A percentile compares a stretch with the other conserved stretches of the same genome.
Evolutionary conservation across 2,329 filamentous ascomycete genomes (phyloP).

Genomic region (Aspergillus uvarum): DNA sequence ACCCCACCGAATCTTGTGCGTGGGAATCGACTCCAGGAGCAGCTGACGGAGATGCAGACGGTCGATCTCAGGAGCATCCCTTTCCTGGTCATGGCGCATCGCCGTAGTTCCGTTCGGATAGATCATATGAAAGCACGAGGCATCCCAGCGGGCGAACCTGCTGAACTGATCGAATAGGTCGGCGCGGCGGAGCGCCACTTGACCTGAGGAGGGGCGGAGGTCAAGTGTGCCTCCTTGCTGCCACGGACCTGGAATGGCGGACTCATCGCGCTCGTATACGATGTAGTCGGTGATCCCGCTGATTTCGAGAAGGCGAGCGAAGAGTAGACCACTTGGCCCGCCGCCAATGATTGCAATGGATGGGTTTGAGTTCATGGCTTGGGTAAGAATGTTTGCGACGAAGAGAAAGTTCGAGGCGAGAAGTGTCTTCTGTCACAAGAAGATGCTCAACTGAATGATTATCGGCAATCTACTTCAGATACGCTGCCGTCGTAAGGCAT

Average conservation of each 20-base stretch:
- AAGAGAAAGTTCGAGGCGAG: too few relatives aligned
- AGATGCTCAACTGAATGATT: too few relatives aligned
- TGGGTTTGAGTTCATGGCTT: too few relatives aligned
- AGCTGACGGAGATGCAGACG: constrained; percentile 37
- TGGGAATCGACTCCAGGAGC: constrained; percentile 38
- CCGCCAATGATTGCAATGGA: constrained; percentile 23
- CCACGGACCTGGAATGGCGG: constrained; percentile 1
- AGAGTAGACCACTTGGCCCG: constrained; percentile 20
- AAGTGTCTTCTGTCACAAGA: too few relatives aligned
- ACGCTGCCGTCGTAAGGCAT: too few relatives aligned
- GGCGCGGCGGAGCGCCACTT: constrained; percentile 22
- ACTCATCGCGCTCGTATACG: constrained; percentile 20
- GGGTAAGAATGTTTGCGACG: too few relatives aligned
- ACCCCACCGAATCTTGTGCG: constrained; percentile 37
- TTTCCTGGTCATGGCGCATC: constrained; percentile 19
- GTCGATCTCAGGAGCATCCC: constrained; percentile 44
- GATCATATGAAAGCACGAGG: constrained; percentile 9
- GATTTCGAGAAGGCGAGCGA: constrained; percentile 21
- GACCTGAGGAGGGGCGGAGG: constrained; percentile 20
- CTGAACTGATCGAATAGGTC: constrained; percentile 24
- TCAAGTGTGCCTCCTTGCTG: constrained; percentile 25
- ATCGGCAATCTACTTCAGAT: too few relatives aligned
- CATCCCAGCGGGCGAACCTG: constrained; percentile 20
- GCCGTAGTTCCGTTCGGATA: neutral
- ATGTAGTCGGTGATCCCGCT: constrained; percentile 19